Percentiles rank a stretch among this genome's conserved stretches.
These are phyloP conservation scores for Fistulifera solaris DNA, from an alignment of 108 stramenopile species.

Conservation along the genomic window DNA sequence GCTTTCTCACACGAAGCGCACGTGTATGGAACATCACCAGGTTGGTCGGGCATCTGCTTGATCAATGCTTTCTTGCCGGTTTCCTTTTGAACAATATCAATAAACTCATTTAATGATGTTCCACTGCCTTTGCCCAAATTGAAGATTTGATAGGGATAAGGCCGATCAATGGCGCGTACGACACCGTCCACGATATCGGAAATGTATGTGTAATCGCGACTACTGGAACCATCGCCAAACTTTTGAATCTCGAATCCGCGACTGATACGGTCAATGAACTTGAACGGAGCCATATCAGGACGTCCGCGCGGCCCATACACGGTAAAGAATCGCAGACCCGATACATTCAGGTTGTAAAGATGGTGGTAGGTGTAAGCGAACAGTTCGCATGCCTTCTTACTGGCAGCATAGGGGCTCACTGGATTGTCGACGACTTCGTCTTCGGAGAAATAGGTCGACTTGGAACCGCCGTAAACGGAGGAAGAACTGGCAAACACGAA, in stretches of 20 bases:
- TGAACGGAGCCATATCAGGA: slow-evolving; percentile 99
- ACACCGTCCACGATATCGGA: slow-evolving; percentile 97
- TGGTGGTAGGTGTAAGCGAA: slow-evolving; percentile 96
- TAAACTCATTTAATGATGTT: slow-evolving; percentile 87
- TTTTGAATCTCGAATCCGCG: slow-evolving; percentile 90
- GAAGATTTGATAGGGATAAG: slow-evolving; percentile 88
- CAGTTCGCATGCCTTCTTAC: slow-evolving; percentile 96
- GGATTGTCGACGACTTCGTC: slow-evolving; percentile 85
- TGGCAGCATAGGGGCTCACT: slow-evolving; percentile 48
- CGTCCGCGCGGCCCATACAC: slow-evolving; percentile 96
- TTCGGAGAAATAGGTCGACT: slow-evolving; percentile 78
- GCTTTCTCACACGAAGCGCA: slow-evolving; percentile 96
- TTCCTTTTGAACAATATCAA: slow-evolving; percentile 83
- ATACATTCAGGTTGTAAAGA: slow-evolving; percentile 85
- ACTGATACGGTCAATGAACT: slow-evolving; percentile 92
- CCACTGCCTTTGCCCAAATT: slow-evolving; percentile 95
- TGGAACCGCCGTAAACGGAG: slow-evolving; percentile 94
- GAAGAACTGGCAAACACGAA: slow-evolving; percentile 95
- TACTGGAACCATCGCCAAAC: slow-evolving; percentile 90
- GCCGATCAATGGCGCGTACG: slow-evolving; percentile 89
- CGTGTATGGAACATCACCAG: slow-evolving; percentile 97
- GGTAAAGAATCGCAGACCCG: slow-evolving; percentile 98
- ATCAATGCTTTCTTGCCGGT: slow-evolving; percentile 82
- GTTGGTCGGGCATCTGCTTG: slow-evolving; percentile 90
- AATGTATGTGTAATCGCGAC: slow-evolving; percentile 98